Conservation (phyloP, 345 rosid genomes). For the Clarkia xantiana region DNA sequence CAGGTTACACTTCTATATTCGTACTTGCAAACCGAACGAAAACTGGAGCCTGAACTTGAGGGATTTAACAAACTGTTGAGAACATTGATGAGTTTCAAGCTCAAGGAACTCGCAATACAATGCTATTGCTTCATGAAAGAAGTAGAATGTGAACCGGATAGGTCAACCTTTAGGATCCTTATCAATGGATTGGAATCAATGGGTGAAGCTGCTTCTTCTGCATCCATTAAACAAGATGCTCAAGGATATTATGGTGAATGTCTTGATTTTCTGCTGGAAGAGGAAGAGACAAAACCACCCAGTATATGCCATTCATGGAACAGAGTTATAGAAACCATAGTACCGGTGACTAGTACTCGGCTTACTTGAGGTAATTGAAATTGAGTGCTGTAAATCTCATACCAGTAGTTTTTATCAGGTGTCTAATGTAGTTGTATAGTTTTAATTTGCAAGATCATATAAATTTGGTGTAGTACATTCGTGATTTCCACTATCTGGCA, state of each 20-base stretch:
- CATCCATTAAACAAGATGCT: conserved; percentile 45
- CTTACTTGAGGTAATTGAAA: no score
- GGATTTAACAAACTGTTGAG: conserved; percentile 35
- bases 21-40: conserved; percentile 27
- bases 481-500: no score
- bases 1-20: conserved; percentile 28
- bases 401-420: no score
- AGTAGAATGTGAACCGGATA: conserved; percentile 54
- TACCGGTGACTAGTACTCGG: no score
- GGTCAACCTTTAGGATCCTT: conserved; percentile 36
- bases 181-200: conserved; percentile 43
- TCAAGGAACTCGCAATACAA: conserved; percentile 32
- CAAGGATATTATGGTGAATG: conserved; percentile 39
- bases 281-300: conserved; percentile 17
- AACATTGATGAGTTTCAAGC: conserved; percentile 30
- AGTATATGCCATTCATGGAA: background rate
- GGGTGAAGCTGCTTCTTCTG: conserved; percentile 28
- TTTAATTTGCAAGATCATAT: no score
- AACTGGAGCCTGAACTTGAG: conserved; percentile 37
- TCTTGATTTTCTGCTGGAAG: conserved; percentile 31
- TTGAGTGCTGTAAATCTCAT: no score
- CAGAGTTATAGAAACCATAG: background rate
- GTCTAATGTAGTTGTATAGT: no score
- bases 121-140: conserved; percentile 50
- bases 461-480: no score